Conservation (phyloP, 768 basidiomycete genomes). For the Mycena chlorophos region DNA sequence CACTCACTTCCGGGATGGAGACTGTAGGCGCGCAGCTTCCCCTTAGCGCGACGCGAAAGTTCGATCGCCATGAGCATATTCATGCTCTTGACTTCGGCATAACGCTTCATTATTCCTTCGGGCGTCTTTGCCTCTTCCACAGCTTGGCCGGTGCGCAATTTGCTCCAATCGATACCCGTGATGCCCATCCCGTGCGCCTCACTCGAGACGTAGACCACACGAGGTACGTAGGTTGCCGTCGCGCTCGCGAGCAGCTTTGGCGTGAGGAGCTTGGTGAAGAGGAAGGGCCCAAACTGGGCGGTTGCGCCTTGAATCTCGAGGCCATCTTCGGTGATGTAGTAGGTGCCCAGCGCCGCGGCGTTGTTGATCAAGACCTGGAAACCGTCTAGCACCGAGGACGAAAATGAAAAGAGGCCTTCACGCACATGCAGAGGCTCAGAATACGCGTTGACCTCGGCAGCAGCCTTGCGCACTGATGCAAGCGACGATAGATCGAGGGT, state of each 20-base stretch:
- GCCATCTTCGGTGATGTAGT: background rate
- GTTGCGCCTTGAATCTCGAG: background rate
- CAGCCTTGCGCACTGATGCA: constrained; percentile 5
- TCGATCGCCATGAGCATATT: background rate
- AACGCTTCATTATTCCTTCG: background rate
- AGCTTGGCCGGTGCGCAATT: no score
- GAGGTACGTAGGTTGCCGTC: no score
- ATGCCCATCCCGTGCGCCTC: background rate
- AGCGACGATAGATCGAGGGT: constrained; percentile 8
- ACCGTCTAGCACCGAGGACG: background rate
- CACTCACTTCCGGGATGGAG: background rate
- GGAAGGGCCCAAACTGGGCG: background rate
- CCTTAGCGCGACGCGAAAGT: background rate
- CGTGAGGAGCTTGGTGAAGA: constrained; percentile 1
- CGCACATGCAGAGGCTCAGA: constrained; percentile 1
- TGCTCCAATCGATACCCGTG: background rate
- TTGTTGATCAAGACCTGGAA: constrained; percentile 2
- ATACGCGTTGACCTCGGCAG: constrained; percentile 6
- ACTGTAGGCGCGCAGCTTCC: background rate
- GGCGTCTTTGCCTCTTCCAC: background rate
- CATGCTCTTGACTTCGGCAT: background rate
- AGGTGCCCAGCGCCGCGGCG: background rate
- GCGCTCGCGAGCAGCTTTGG: no score
- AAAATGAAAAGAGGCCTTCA: background rate
- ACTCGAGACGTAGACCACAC: background rate